phyloP scores from a whole-genome alignment of 1,139 yeast species.

The Lodderomyces jiufengensis region DNA sequence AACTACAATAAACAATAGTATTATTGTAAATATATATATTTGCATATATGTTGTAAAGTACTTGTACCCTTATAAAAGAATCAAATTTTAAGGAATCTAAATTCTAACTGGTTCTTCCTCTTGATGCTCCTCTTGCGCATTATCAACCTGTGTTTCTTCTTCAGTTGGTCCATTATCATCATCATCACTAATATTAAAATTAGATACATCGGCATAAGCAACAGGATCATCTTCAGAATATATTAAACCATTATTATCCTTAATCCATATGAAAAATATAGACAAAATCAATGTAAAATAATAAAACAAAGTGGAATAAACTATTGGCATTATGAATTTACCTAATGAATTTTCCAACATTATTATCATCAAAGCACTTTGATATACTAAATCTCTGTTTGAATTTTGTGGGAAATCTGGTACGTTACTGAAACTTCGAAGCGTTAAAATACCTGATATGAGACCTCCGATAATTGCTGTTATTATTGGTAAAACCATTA shows the following conservation, averaged over 20 bases:
- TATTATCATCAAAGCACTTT: constrained; percentile 6
- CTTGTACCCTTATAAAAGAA: no score
- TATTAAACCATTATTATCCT: constrained; percentile 31
- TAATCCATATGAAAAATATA: constrained; percentile 35
- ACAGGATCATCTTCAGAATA: constrained; percentile 16
- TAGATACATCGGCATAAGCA: constrained; percentile 17
- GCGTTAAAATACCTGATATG: constrained; percentile 2
- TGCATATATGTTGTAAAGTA: no score
- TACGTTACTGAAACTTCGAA: not conserved
- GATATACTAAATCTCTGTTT: constrained; percentile 5
- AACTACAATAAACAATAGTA: no score
- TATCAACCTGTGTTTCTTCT: no score
- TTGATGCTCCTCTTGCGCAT: no score
- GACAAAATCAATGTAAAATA: constrained; percentile 19
- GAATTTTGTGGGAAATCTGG: constrained; percentile 8
- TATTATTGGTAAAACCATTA: constrained; percentile 28
- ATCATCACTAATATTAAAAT: constrained; percentile 22
- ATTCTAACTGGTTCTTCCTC: not conserved
- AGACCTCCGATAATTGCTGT: constrained; percentile 12
- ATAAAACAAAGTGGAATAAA: constrained; percentile 17
- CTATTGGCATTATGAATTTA: constrained; percentile 5
- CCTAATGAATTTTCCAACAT: constrained; percentile 4
- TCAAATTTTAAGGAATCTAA: no score
- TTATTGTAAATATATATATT: no score
- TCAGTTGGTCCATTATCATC: constrained; percentile 12